Conservation (phyloP, 176 grass and related monocot genomes). For the Raddia guianensis region DNA sequence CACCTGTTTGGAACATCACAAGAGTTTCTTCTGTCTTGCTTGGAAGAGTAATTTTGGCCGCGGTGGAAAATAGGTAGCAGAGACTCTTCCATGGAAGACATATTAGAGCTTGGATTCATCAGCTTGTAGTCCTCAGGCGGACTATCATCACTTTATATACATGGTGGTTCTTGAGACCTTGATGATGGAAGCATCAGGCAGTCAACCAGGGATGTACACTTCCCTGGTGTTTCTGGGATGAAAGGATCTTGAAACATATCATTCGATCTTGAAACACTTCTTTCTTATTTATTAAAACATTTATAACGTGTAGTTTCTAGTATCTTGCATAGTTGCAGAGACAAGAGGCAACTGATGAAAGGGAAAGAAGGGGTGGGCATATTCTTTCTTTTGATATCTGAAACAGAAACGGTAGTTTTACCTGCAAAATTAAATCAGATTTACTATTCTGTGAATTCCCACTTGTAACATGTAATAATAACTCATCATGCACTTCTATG, state of each 20-base stretch:
- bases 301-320: constrained; percentile 48
- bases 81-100: constrained; percentile 44
- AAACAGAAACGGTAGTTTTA: constrained; percentile 19
- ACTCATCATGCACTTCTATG: constrained; percentile 1
- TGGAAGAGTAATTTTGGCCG: constrained; percentile 16
- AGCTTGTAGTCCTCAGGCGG: constrained; percentile 38
- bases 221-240: constrained; percentile 41
- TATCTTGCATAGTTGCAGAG: constrained; percentile 48
- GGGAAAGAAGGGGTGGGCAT: constrained; percentile 38
- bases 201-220: constrained; percentile 41
- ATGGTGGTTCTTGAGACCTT: constrained; percentile 32
- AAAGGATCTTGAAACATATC: constrained; percentile 38
- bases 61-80: constrained; percentile 46
- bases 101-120: constrained; percentile 38
- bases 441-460: not conserved
- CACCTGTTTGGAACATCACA: constrained; percentile 48
- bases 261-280: constrained; percentile 40
- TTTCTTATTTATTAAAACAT: constrained; percentile 54
- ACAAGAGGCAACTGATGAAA: constrained; percentile 54
- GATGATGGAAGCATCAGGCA: constrained; percentile 11
- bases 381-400: constrained; percentile 32
- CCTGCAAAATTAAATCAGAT: constrained; percentile 2
- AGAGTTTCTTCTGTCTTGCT: constrained; percentile 43
- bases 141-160: constrained; percentile 42
- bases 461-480: not conserved